These are phyloP conservation scores for Saccharomyces hybrid DNA, from an alignment of 1,139 yeast genomes.

Conservation along the genomic window DNA sequence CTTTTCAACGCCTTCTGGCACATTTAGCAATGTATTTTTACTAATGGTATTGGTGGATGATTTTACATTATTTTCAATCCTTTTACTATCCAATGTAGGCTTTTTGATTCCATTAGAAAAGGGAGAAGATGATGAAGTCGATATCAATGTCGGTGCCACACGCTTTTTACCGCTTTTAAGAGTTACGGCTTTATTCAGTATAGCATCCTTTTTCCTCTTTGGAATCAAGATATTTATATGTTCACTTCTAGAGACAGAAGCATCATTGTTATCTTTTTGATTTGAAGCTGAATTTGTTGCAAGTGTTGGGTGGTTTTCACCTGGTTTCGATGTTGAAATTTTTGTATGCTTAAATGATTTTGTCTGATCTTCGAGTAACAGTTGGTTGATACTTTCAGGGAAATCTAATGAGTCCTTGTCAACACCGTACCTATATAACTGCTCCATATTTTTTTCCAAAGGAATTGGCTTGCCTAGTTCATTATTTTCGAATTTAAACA, in stretches of 20 bases:
- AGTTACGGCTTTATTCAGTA: constrained; percentile 25
- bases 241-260: constrained; percentile 6
- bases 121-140: constrained; percentile 29
- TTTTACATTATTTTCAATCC: background rate
- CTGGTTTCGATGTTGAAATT: constrained; percentile 4
- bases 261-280: background rate
- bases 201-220: constrained; percentile 25
- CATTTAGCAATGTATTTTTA: constrained; percentile 1
- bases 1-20: constrained; percentile 10
- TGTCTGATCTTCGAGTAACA: constrained; percentile 60
- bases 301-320: constrained; percentile 19
- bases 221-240: constrained; percentile 24
- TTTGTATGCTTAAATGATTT: constrained; percentile 22
- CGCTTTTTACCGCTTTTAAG: constrained; percentile 63
- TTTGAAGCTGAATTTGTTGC: constrained; percentile 12
- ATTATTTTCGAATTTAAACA: constrained; percentile 54
- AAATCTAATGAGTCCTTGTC: constrained; percentile 75
- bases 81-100: background rate
- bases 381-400: constrained; percentile 81
- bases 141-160: constrained; percentile 75
- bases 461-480: constrained; percentile 75
- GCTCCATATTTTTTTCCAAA: constrained; percentile 54
- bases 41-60: background rate
- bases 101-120: constrained; percentile 5
- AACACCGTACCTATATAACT: constrained; percentile 77